These are phyloP conservation scores for Ceratobasidium sp. DNA, from an alignment of 1,284 basidiomycete species.

Conservation along the genomic window DNA sequence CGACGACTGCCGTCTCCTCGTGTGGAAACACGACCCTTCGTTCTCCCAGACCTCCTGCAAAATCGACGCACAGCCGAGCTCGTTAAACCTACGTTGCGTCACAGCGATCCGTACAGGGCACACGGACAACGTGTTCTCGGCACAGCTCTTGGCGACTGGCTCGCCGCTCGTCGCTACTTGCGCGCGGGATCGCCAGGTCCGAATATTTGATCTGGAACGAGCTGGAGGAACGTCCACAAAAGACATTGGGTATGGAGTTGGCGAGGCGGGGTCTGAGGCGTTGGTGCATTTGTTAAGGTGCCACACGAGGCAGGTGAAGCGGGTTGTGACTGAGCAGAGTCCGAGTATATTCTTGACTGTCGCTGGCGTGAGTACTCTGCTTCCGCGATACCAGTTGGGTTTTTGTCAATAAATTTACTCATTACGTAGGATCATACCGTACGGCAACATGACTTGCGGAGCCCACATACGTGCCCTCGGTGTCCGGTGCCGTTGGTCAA, in stretches of 20 bases:
- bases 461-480: conserved; percentile 67
- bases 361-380: conserved; percentile 68
- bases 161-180: conserved; percentile 75
- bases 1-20: conserved; percentile 81
- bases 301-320: conserved; percentile 74
- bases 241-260: conserved; percentile 49
- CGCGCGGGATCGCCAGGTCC: conserved; percentile 82
- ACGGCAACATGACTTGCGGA: conserved; percentile 88
- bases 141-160: conserved; percentile 82
- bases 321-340: conserved; percentile 84
- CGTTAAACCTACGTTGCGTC: conserved; percentile 72
- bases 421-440: conserved; percentile 69
- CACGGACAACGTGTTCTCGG: conserved; percentile 87
- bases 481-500: conserved; percentile 78
- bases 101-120: conserved; percentile 81
- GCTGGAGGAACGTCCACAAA: conserved; percentile 57
- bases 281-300: conserved; percentile 68
- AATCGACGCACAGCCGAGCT: conserved; percentile 55
- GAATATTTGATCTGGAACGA: conserved; percentile 81
- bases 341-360: conserved; percentile 88
- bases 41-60: conserved; percentile 67
- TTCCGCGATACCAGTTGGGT: conserved; percentile 1
- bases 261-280: conserved; percentile 53
- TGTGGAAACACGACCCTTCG: conserved; percentile 46
- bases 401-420: conserved; percentile 18